Evolutionary conservation across 2,329 filamentous ascomycete genomes (phyloP).

Genomic region (Phyllosticta ampelicida): DNA sequence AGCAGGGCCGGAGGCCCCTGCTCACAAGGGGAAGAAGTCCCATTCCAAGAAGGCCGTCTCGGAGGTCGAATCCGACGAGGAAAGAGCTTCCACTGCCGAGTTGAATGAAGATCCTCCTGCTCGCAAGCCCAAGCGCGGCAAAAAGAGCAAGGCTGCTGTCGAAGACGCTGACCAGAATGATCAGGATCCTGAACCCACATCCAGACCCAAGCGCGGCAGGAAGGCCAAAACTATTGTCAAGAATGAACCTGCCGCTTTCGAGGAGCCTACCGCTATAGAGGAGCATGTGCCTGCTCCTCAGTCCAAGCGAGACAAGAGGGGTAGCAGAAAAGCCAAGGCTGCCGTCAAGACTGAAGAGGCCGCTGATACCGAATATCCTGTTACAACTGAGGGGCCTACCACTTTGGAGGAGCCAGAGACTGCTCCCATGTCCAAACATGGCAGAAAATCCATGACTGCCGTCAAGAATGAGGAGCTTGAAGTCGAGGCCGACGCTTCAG

Average conservation of each 20-base stretch:
- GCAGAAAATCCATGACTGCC: background rate
- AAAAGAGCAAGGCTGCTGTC: background rate
- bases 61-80: slow-evolving; percentile 15
- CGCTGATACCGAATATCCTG: background rate
- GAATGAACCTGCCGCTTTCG: background rate
- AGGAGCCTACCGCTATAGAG: background rate
- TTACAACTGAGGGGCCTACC: background rate
- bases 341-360: too few species aligned
- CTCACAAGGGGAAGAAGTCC: slow-evolving; percentile 25
- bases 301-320: too few species aligned
- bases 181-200: background rate
- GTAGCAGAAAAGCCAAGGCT: too few species aligned
- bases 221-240: background rate
- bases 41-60: slow-evolving; percentile 26
- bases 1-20: slow-evolving; percentile 19
- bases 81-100: background rate
- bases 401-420: background rate
- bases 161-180: background rate
- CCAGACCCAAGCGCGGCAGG: background rate
- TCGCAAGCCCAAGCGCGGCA: background rate
- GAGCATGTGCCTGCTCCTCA: background rate
- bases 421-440: background rate
- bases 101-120: background rate
- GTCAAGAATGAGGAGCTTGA: background rate
- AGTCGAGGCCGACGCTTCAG: too few species aligned